Evolutionary conservation across 176 grass and related monocot genomes (phyloP), one percentile per base, ranked within the genome.

Genomic region (Carex littledalei): DNA sequence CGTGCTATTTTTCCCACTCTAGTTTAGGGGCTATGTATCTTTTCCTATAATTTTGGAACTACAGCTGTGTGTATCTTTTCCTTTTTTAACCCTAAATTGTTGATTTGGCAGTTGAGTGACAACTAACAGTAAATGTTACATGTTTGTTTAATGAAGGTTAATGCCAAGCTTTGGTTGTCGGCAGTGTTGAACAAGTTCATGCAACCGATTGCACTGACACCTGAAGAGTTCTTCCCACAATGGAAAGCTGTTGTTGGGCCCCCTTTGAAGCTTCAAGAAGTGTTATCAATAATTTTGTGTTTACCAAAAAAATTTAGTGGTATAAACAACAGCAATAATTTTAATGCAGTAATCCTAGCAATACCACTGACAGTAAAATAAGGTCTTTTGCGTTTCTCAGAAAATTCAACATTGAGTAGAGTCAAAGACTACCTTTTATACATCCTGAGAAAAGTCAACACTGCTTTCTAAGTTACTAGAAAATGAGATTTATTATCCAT

Each of bases 221-320:
- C 96, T 35, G 96, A 98, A 87, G 96, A 98, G 39, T 98, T 98
- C 87, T 98, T 98, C 35, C 82, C 88, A 10, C 96, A 98, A 60
- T 98, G 96, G 96, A 95, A 98, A 94, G 87, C 93, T 62, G 87
- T 94, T 52, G 90, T 79, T 79, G 93, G 89, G 63, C 96, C 92
- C 58, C 85, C 91, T 58, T 59, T 95, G 14, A 99, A 95, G 91
- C 83, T 95, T 85, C 96, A 99, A 92, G 96, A 99, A 99, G 96
- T 99, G 93, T 93, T 95, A 90, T 39, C 0, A 39, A 39, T 39
- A 39, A 39, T 1, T 39, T 39, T 39, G 37, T 39, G 37, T 6
- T 39, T 39, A 0, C 5, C 37, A 6, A 39, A 39, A 35, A 39
- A 39, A 39, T 0, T 39, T 39, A 39, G 37, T 39, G 37, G 37